Evolutionary conservation across 345 rosid species (phyloP).

Genomic region (Triadica sebifera): DNA sequence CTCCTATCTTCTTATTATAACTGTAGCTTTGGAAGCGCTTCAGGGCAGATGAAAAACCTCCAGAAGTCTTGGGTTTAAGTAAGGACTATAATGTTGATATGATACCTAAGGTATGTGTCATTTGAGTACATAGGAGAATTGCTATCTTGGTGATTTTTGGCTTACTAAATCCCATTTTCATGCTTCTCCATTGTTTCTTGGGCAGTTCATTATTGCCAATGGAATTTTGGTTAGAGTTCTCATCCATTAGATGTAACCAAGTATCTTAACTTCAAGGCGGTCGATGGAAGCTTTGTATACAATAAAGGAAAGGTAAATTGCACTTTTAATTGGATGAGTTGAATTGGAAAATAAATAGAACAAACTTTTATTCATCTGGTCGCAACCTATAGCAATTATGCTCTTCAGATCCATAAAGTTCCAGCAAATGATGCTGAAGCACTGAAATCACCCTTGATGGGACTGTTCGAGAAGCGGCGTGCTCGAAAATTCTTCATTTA

Average conservation of each 20-base stretch:
- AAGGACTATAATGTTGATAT: constrained; percentile 83
- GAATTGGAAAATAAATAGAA: neutral
- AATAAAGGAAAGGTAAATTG: constrained; percentile 76
- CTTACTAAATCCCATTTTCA: neutral
- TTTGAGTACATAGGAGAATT: neutral
- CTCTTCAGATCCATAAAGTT: constrained; percentile 70
- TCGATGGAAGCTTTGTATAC: constrained; percentile 90
- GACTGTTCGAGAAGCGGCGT: constrained; percentile 85
- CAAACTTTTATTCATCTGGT: neutral
- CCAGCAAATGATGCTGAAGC: constrained; percentile 92
- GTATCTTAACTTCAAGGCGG: constrained; percentile 91
- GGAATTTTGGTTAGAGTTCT: constrained; percentile 74
- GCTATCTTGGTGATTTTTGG: neutral
- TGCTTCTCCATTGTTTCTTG: neutral
- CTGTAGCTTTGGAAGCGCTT: constrained; percentile 81
- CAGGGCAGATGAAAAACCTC: constrained; percentile 61
- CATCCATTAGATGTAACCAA: constrained; percentile 85
- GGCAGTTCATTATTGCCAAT: constrained; percentile 87
- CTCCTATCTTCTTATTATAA: neutral
- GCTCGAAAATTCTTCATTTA: constrained; percentile 91
- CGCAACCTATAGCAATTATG: constrained; percentile 1
- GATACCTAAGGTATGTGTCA: constrained; percentile 65
- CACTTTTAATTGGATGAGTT: neutral
- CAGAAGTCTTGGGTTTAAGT: constrained; percentile 65
- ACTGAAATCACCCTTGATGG: constrained; percentile 84